Conservation (phyloP, 306 rosid species). For the Vigna mungo region DNA sequence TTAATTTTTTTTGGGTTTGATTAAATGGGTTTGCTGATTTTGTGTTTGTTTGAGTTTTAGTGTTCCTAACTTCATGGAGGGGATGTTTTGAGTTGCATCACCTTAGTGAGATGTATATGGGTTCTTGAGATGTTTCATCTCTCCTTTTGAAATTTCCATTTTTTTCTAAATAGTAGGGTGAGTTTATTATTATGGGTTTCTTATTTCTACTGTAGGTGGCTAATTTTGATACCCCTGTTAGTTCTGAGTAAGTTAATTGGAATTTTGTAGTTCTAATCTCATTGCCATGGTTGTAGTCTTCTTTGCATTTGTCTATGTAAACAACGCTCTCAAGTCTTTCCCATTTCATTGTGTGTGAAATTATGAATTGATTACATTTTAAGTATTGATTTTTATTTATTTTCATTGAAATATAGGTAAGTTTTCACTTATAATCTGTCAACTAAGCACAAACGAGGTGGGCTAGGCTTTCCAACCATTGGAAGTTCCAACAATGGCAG, state of each 20-base stretch:
- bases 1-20: neutral
- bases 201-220: neutral
- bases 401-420: neutral
- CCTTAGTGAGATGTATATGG: neutral
- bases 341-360: neutral
- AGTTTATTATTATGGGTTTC: neutral
- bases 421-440: neutral
- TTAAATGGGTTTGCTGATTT: neutral
- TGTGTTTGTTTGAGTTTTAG: neutral
- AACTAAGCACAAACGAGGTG: neutral
- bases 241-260: neutral
- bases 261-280: neutral
- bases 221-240: neutral
- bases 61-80: neutral
- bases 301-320: neutral
- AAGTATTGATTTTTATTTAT: neutral
- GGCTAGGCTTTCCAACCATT: slow-evolving; percentile 6
- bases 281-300: neutral
- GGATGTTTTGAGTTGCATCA: neutral
- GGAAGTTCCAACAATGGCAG: slow-evolving; percentile 65
- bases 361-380: neutral
- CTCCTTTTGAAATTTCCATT: neutral
- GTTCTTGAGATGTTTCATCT: neutral
- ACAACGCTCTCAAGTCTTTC: neutral
- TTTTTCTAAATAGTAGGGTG: neutral